Evolutionary conservation across 129 eudicot genomes (phyloP), one percentile per base, ranked within the genome.

Genomic region (Chrysanthemum lavandulifolium): DNA sequence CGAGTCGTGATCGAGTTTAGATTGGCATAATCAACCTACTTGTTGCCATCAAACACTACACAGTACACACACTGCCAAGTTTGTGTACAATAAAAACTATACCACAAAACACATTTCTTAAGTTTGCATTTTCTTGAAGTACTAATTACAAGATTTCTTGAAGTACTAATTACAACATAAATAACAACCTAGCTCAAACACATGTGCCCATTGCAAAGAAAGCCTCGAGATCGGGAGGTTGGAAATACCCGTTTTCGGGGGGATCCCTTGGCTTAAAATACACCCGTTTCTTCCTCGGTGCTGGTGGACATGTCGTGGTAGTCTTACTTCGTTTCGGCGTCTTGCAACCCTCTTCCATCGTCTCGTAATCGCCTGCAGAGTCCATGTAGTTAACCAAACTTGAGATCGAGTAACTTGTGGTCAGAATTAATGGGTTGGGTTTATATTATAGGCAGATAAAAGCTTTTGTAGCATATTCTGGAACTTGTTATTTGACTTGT

Each of bases 281-380:
- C 31, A 61, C 81, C 74, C 58, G 31, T 74, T 77, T 82, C 83
- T 87, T 87, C 77, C 80, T 79, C 10, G 92, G 92, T 47, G 92
- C 81, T n/a, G 83, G 83, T 0, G 92, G 92, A 56, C 92, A 87
- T 2, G 58, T 45, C 67, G 53, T 73, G 62, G 78, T 82, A 53
- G 79, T 76, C 55, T 16, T 36, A 62, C 71, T 61, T 58, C 70
- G 79, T 23, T 75, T 76, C 16, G 89, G 92, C 7, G 87, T 87
- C 71, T 55, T 45, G 63, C 84, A 84, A 11, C 86, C 88, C 3
- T 66, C 81, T 45, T 79, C 79, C 59, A 8, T 63, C 74, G 7
- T 45, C 45, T 5, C 21, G 57, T 52, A 45, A 71, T 40, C 74
- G 9, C 66, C 77, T n/a, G 5, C 40, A 29, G 13, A 56, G 55